phyloP scores from a whole-genome alignment of 2,329 filamentous ascomycete genomes.

The Alternaria incomplexa region DNA sequence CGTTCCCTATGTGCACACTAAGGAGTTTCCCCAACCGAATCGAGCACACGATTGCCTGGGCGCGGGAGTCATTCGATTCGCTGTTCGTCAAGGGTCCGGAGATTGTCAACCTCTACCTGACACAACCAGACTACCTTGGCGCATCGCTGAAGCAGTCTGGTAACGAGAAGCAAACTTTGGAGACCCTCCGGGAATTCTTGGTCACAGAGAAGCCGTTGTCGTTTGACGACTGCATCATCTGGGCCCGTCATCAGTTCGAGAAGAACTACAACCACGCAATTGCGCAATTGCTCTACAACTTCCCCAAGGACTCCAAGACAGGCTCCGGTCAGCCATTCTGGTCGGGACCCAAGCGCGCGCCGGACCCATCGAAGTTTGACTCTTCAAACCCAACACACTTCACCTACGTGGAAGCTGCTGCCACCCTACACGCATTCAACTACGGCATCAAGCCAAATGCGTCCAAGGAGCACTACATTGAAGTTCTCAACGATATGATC shows the following conservation, averaged over 20 bases:
- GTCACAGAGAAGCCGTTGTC: conserved; percentile 89
- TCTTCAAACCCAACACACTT: conserved; percentile 83
- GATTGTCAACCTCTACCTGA: conserved; percentile 91
- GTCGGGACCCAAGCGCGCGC: conserved; percentile 97
- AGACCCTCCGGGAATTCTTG: conserved; percentile 87
- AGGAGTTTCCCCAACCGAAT: conserved; percentile 98
- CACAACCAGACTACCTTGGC: conserved; percentile 88
- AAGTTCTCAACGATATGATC: conserved; percentile 89
- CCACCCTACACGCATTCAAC: conserved; percentile 96
- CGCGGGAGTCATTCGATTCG: conserved; percentile 92
- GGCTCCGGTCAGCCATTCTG: conserved; percentile 92
- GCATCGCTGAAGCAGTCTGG: conserved; percentile 88
- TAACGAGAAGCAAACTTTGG: conserved; percentile 91
- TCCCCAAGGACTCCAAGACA: conserved; percentile 90
- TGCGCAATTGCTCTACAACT: conserved; percentile 93
- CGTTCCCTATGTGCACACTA: conserved; percentile 98
- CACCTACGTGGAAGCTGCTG: conserved; percentile 83
- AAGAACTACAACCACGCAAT: conserved; percentile 97
- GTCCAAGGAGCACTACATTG: conserved; percentile 73
- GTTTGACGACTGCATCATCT: conserved; percentile 96
- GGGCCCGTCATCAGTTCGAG: conserved; percentile 93
- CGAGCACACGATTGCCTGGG: conserved; percentile 98
- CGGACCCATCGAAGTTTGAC: conserved; percentile 89
- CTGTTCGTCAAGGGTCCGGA: conserved; percentile 94
- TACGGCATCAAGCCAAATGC: conserved; percentile 91